A percentile compares a stretch with the other conserved stretches of the same genome.
Conservation (phyloP, 225 moss, liverwort and hornwort species). For the Sphagnum contortum region DNA sequence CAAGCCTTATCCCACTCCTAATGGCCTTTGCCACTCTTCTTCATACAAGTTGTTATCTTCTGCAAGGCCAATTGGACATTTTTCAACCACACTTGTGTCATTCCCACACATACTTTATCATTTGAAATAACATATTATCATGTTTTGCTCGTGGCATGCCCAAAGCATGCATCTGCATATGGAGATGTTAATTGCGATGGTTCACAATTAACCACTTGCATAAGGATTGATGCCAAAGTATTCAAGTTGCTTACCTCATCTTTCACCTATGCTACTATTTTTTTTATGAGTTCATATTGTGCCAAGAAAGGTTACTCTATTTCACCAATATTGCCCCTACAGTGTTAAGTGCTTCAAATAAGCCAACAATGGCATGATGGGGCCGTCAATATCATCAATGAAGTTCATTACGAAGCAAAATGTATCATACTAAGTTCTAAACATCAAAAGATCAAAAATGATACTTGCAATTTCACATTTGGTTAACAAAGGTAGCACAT, state of each 20-base stretch:
- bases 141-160: not conserved
- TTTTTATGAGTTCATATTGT: not conserved
- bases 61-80: not conserved
- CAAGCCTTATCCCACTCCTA: slow-evolving; percentile 2
- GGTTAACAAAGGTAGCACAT: not conserved
- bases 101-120: not conserved
- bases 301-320: not conserved
- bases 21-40: not conserved
- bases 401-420: not conserved
- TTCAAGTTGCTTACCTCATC: not conserved
- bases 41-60: not conserved
- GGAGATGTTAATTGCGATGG: not conserved
- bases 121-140: not conserved
- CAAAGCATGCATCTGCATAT: not conserved
- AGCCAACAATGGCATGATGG: not conserved
- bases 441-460: slow-evolving; percentile 1
- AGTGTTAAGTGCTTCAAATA: not conserved
- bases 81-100: not conserved
- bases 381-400: not conserved
- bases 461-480: not conserved
- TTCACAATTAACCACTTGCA: not conserved
- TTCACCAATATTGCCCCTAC: no score
- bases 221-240: not conserved
- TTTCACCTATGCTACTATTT: not conserved
- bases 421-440: not conserved